Evolutionary conservation across 148 eudicot species (phyloP).

Genomic region (Polygonum maritimum): DNA sequence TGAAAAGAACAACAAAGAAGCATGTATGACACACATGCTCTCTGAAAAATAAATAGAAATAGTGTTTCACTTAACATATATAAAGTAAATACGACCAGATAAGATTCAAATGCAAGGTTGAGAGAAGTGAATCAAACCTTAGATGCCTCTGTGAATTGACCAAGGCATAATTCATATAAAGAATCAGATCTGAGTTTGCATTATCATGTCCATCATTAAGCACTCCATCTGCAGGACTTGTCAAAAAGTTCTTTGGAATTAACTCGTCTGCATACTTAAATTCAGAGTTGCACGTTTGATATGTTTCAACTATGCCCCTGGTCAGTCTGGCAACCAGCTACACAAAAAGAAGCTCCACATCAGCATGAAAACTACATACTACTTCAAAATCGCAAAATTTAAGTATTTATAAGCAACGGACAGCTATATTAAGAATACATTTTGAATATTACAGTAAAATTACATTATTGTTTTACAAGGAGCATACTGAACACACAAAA

Average conservation of each 20-base stretch:
- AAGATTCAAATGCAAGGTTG: constrained; percentile 3
- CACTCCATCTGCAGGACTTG: constrained; percentile 80
- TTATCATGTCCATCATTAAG: constrained; percentile 89
- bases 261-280: constrained; percentile 65
- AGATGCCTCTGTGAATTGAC: constrained; percentile 30
- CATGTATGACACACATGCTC: neutral
- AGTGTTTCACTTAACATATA: neutral
- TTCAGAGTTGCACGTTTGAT: constrained; percentile 73
- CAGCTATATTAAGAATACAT: neutral
- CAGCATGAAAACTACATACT: neutral
- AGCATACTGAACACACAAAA: neutral
- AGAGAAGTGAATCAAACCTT: neutral
- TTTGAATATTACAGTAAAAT: too few relatives aligned
- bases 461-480: neutral
- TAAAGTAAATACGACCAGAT: neutral
- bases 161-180: constrained; percentile 53
- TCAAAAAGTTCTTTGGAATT: constrained; percentile 76
- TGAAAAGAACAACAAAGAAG: neutral
- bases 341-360: constrained; percentile 5
- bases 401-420: neutral
- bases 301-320: constrained; percentile 79
- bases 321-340: constrained; percentile 80
- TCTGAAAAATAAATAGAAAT: neutral
- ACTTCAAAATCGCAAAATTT: neutral
- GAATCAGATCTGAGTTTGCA: constrained; percentile 84